A percentile compares a stretch with the other conserved stretches of the same genome.
These are phyloP conservation scores for Larix kaempferi DNA, from an alignment of 75 land plant species.

Conservation along the genomic window DNA sequence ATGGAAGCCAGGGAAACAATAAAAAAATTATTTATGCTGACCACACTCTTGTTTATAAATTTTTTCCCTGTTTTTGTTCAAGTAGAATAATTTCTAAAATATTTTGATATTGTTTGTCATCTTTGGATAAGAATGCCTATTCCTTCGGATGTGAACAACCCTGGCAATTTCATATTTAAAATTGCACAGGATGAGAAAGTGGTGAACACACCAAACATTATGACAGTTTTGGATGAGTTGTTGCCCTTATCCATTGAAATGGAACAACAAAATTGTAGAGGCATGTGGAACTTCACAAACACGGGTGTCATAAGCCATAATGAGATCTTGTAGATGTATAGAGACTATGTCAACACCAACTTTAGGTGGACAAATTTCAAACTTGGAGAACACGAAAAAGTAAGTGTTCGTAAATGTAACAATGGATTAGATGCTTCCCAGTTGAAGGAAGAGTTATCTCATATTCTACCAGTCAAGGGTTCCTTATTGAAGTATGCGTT, in stretches of 20 bases:
- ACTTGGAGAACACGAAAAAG: no score
- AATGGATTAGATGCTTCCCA: no score
- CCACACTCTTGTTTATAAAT: no score
- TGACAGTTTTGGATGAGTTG: conserved; percentile 54
- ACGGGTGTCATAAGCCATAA: conserved; percentile 56
- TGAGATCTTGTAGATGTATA: conserved; percentile 73
- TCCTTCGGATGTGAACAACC: conserved; percentile 42
- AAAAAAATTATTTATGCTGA: no score
- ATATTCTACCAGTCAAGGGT: no score
- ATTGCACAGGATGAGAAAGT: conserved; percentile 47
- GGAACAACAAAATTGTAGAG: conserved; percentile 44
- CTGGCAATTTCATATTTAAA: conserved; percentile 56
- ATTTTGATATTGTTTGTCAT: no score
- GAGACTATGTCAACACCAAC: conserved; percentile 39
- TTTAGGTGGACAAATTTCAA: conserved; percentile 50
- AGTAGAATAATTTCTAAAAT: no score
- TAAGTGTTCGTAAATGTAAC: no score
- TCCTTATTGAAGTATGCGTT: no score
- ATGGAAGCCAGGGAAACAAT: no score
- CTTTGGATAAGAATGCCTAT: conserved; percentile 54
- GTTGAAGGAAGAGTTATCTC: no score
- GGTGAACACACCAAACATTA: conserved; percentile 58
- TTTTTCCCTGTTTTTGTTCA: no score
- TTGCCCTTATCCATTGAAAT: conserved; percentile 44
- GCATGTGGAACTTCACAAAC: conserved; percentile 60